These are phyloP conservation scores for Coprinopsis marcescibilis DNA, from an alignment of 768 basidiomycete genomes.

Conservation along the genomic window DNA sequence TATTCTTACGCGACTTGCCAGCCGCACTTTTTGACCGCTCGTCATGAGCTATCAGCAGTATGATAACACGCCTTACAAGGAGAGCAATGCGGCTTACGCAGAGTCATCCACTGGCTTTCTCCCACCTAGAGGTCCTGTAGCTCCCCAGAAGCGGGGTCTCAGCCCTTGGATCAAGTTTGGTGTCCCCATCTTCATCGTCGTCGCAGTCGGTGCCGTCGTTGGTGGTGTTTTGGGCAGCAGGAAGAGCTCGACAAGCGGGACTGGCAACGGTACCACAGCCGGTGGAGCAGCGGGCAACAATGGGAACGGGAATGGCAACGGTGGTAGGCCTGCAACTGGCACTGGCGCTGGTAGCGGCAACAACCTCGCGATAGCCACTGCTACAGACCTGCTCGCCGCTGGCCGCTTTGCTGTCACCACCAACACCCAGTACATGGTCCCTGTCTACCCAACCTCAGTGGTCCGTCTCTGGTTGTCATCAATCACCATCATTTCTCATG, in stretches of 20 bases:
- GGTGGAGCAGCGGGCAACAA: constrained; percentile 34
- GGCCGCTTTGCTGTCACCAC: constrained; percentile 76
- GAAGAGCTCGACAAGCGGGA: constrained; percentile 35
- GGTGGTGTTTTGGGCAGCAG: constrained; percentile 79
- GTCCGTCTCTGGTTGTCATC: constrained; percentile 41
- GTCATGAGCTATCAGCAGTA: constrained; percentile 18
- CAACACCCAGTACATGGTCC: constrained; percentile 71
- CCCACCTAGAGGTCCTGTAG: constrained; percentile 31
- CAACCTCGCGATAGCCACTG: constrained; percentile 23
- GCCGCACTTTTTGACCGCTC: not conserved
- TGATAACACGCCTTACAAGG: constrained; percentile 59
- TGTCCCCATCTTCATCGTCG: constrained; percentile 56
- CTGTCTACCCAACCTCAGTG: constrained; percentile 83
- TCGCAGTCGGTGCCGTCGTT: constrained; percentile 62
- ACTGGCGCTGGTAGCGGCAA: constrained; percentile 41
- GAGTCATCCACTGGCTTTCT: constrained; percentile 63
- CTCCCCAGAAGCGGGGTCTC: constrained; percentile 40
- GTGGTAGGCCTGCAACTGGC: constrained; percentile 18
- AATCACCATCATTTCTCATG: not conserved
- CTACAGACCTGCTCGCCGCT: constrained; percentile 49
- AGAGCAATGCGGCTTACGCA: constrained; percentile 12
- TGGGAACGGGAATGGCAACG: constrained; percentile 41
- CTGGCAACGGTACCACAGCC: constrained; percentile 30
- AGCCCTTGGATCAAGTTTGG: constrained; percentile 78
- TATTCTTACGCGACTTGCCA: not conserved